Percentiles rank a stretch among this genome's conserved stretches.
Conservation (phyloP, 2,329 filamentous ascomycete species). For the Fusarium goolgardi region DNA sequence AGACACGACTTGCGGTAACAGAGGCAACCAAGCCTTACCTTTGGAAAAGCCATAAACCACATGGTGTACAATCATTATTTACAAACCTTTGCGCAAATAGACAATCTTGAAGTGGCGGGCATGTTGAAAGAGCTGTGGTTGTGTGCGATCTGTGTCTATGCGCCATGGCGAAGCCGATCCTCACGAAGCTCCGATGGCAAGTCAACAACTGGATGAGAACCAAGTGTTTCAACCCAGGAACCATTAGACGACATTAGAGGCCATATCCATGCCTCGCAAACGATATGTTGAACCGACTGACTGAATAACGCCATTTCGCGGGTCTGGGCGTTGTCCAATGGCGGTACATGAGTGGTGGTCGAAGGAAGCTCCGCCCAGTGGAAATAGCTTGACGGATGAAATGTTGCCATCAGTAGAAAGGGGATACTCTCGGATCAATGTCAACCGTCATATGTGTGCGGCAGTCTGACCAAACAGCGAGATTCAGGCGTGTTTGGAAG, state of each 20-base stretch:
- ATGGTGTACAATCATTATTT: background rate
- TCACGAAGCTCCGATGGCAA: background rate
- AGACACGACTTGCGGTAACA: background rate
- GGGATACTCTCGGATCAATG: background rate
- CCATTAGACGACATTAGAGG: background rate
- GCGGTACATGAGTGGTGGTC: background rate
- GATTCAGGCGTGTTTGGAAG: conserved; percentile 2
- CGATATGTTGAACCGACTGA: background rate
- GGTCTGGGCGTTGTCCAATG: background rate
- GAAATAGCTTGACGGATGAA: background rate
- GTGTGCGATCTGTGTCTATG: conserved; percentile 2
- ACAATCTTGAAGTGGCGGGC: background rate
- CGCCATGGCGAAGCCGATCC: background rate
- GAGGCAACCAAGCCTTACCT: background rate
- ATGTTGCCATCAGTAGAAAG: background rate
- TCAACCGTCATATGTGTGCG: background rate
- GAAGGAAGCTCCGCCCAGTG: conserved; percentile 2
- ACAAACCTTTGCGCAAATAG: background rate
- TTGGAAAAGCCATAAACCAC: background rate
- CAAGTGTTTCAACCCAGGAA: conserved; percentile 15
- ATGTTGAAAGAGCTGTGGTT: conserved; percentile 17
- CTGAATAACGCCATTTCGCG: background rate
- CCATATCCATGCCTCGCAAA: background rate
- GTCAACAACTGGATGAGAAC: background rate
- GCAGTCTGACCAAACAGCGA: conserved; percentile 1